Base-by-base conservation (phyloP, 495 filamentous ascomycete species). In the Chlorociboria aeruginascens region DNA sequence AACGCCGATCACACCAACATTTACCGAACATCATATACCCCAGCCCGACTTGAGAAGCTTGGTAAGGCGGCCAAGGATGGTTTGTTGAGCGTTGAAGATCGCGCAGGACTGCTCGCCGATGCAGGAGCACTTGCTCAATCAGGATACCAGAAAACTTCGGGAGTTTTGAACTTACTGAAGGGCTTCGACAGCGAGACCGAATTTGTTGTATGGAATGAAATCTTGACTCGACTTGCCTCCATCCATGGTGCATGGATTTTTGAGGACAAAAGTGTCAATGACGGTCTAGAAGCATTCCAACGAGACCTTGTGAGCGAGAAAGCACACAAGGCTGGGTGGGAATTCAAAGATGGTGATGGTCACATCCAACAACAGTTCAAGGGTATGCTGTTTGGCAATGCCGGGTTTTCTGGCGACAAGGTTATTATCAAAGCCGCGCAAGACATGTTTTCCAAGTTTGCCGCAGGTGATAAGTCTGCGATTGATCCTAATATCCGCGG, bases 81-180 rank as follows among this genome's bases (percentile, higher is more conserved):
- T 2, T 70, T 89, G 13, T 71, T 97, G 36, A 85, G 77, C 12
- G 84, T 92, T 33, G 86, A 95, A 65, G 90, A 96, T 61, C 80
- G 89, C 41, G 87, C 89, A 40, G 90, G 90, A 59, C 87, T 97
- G 83, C 83, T 97, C 54, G 89, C 89, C 17, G 90, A 97, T 61
- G 86, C 90, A 10, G 89, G 89, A 56, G 87, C 90, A 36, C 71
- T 97, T 52, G 85, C 90, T 46, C 72, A 84, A 7, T 90, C 87
- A 10, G 90, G 90, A 36, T 95, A 90, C 64, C 88, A 95, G 65
- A 89, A 82, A 62, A 95, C 92, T 2, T 95, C 89, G 11, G 87
- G 87, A 8, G 70, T 95, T 46, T 68, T 97, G 13, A 86, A 82
- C 41, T 75, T 97, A 7, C 71, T 97, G 46, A 81, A 90, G 58